Percentiles rank a stretch among this genome's conserved stretches.
These are phyloP conservation scores for Rhododendron kiyosumense DNA, from an alignment of 148 eudicot genomes.

Conservation along the genomic window DNA sequence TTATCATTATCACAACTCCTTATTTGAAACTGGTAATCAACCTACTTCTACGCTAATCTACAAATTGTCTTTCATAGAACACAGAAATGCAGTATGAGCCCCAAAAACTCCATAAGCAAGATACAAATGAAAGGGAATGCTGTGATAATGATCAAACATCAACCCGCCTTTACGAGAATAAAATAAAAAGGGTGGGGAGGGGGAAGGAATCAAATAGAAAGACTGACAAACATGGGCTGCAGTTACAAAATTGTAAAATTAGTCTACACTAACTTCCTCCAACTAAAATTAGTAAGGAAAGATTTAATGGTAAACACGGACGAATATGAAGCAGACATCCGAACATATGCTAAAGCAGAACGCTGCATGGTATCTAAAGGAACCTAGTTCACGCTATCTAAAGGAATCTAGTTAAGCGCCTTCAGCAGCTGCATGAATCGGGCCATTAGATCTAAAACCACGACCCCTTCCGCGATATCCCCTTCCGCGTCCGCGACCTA, in stretches of 20 bases:
- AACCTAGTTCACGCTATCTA: not conserved
- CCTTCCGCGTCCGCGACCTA: slow-evolving; percentile 79
- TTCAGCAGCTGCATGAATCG: slow-evolving; percentile 41
- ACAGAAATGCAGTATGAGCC: not conserved
- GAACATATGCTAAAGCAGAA: slow-evolving; percentile 24
- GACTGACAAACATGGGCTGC: slow-evolving; percentile 7
- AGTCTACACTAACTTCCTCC: slow-evolving; percentile 43
- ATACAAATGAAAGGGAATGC: too few species aligned
- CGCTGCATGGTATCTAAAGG: slow-evolving; percentile 16
- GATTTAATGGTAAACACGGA: slow-evolving; percentile 24
- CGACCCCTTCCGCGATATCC: slow-evolving; percentile 70
- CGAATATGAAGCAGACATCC: slow-evolving; percentile 48
- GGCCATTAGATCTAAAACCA: slow-evolving; percentile 64
- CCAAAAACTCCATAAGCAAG: too few species aligned
- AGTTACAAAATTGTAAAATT: slow-evolving; percentile 30
- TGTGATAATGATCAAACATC: not conserved
- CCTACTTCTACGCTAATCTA: not conserved
- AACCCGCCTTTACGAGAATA: not conserved
- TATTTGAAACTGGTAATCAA: not conserved
- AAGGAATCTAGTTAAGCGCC: slow-evolving; percentile 32
- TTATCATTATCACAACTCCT: not conserved
- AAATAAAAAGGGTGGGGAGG: too few species aligned
- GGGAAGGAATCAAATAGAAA: not conserved
- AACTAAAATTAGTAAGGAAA: slow-evolving; percentile 28
- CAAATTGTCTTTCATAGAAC: not conserved